phyloP scores from a whole-genome alignment of 495 filamentous ascomycete species.

The Copromyces sp. region DNA sequence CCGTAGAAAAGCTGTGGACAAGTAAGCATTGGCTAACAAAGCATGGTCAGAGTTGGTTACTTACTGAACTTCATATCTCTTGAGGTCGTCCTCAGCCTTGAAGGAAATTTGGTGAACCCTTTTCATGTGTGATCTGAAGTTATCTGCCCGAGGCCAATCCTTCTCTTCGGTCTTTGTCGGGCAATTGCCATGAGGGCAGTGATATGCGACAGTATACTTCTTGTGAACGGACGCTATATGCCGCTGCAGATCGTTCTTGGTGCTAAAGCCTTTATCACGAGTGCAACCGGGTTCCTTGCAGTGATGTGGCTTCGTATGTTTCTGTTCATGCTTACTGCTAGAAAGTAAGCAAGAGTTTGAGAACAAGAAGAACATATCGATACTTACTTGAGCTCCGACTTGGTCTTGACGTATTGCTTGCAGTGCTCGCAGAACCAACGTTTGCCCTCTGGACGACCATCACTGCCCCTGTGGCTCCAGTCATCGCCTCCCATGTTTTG shows the following conservation, averaged over 20 bases:
- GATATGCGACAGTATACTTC: conserved; percentile 48
- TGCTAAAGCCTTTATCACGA: conserved; percentile 63
- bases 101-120: conserved; percentile 50
- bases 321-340: conserved; percentile 67
- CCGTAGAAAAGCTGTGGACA: neutral
- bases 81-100: conserved; percentile 35
- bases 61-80: conserved; percentile 45
- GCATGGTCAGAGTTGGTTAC: neutral
- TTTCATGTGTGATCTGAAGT: conserved; percentile 77
- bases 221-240: conserved; percentile 63
- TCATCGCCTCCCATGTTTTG: neutral
- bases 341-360: neutral
- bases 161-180: conserved; percentile 36
- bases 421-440: conserved; percentile 25
- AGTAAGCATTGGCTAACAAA: neutral
- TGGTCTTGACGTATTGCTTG: conserved; percentile 30
- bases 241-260: conserved; percentile 67
- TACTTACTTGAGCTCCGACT: conserved; percentile 40
- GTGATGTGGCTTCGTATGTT: conserved; percentile 64
- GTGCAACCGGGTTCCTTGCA: conserved; percentile 53
- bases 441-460: conserved; percentile 11
- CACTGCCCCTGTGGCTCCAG: neutral
- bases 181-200: conserved; percentile 56
- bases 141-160: conserved; percentile 79
- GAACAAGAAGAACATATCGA: neutral